A percentile compares a stretch with the other conserved stretches of the same genome.
Conservation (phyloP, 768 basidiomycete genomes). For the Wakefieldia striispora region DNA sequence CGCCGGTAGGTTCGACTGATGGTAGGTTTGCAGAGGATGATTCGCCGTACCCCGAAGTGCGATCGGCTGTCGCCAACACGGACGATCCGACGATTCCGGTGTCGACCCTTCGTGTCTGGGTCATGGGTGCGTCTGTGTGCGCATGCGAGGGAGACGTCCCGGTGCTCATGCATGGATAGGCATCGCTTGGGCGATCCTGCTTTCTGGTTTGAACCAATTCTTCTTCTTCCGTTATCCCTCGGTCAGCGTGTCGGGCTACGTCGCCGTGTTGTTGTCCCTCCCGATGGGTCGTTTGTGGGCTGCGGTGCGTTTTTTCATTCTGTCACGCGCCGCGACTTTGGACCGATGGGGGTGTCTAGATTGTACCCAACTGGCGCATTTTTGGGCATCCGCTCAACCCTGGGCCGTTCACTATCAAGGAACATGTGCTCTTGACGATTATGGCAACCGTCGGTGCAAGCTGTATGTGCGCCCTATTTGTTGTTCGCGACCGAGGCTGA, state of each 20-base stretch:
- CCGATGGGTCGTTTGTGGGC: conserved; percentile 70
- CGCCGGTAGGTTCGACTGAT: conserved; percentile 11
- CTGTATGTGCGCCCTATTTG: conserved; percentile 16
- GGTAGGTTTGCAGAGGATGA: conserved; percentile 42
- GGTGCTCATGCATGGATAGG: conserved; percentile 9
- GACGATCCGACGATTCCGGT: conserved; percentile 67
- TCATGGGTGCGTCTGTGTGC: conserved; percentile 38
- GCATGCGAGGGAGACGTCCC: too few relatives aligned
- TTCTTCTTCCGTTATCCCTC: conserved; percentile 71
- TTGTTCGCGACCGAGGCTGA: not conserved
- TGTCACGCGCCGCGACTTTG: too few relatives aligned
- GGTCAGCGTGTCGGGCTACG: conserved; percentile 41
- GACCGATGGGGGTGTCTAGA: conserved; percentile 15
- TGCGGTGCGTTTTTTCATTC: conserved; percentile 17
- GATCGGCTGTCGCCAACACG: conserved; percentile 72
- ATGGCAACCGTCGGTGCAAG: conserved; percentile 52
- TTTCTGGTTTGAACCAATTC: conserved; percentile 77
- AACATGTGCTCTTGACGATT: conserved; percentile 65
- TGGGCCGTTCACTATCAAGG: conserved; percentile 77
- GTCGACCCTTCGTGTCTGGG: conserved; percentile 58
- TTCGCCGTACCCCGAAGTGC: conserved; percentile 67
- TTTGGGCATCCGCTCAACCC: conserved; percentile 68
- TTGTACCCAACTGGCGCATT: conserved; percentile 50
- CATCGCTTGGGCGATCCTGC: conserved; percentile 51
- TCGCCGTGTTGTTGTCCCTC: conserved; percentile 70